Evolutionary conservation across 2,329 filamentous ascomycete genomes (phyloP).

Genomic region (Beauveria australis): DNA sequence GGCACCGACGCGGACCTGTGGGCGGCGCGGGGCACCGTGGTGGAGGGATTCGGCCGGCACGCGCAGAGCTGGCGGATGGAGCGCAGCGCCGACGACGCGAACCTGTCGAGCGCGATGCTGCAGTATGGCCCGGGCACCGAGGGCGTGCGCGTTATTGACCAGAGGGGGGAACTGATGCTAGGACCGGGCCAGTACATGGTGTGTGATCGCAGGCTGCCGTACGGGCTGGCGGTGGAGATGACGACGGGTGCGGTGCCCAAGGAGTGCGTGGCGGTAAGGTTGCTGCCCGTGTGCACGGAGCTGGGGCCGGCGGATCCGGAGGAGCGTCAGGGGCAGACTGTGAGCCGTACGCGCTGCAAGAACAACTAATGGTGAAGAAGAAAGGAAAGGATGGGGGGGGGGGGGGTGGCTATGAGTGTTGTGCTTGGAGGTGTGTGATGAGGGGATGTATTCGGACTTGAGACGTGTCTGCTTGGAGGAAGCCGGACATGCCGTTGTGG

Average conservation of each 20-base stretch:
- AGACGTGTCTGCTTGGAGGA: background rate
- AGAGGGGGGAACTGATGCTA: background rate
- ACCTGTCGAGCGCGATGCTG: background rate
- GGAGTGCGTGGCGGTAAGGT: background rate
- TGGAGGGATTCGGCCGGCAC: background rate
- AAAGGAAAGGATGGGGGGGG: no score
- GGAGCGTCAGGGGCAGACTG: background rate
- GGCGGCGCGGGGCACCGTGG: background rate
- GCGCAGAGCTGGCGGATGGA: background rate
- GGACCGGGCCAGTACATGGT: slow-evolving; percentile 6
- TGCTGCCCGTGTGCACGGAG: slow-evolving; percentile 2
- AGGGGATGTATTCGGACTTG: background rate
- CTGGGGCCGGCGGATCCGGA: background rate
- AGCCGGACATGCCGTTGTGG: no score
- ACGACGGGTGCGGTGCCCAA: background rate
- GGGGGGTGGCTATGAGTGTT: no score
- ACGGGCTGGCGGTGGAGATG: slow-evolving; percentile 2
- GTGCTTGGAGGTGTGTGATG: background rate
- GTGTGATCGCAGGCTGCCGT: background rate
- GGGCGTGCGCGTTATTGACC: background rate
- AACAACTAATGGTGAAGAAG: background rate
- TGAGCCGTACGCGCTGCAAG: background rate
- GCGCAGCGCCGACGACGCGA: background rate
- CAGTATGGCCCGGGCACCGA: slow-evolving; percentile 3
- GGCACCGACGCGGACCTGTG: background rate